phyloP scores from a whole-genome alignment of 768 basidiomycete genomes.

The Guyanaporus albipodus region DNA sequence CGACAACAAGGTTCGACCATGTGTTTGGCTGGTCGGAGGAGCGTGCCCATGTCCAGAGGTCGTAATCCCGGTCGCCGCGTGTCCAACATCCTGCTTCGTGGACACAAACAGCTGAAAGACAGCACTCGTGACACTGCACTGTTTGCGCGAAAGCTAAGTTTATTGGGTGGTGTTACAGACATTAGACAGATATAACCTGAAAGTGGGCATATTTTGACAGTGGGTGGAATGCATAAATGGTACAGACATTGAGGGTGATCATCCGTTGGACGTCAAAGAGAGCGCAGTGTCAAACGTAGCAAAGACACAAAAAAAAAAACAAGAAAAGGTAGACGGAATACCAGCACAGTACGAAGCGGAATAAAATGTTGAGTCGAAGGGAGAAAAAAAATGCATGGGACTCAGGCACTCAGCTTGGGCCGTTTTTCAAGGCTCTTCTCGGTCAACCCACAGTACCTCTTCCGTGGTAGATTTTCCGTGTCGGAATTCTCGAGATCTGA shows the following conservation, averaged over 20 bases:
- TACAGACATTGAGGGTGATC: conserved; percentile 21
- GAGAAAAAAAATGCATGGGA: conserved; percentile 2
- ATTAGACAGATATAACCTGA: conserved; percentile 28
- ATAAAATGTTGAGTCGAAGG: conserved; percentile 6
- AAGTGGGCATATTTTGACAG: conserved; percentile 22
- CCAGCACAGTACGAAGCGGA: conserved; percentile 1
- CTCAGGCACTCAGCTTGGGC: conserved; percentile 27
- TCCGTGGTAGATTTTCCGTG: conserved; percentile 22
- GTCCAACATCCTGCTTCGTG: conserved; percentile 16
- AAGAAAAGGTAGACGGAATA: background rate
- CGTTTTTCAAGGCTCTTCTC: conserved; percentile 25
- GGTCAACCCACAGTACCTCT: conserved; percentile 17
- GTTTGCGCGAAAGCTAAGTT: conserved; percentile 13
- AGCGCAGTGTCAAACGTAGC: conserved; percentile 15
- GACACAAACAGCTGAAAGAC: conserved; percentile 27
- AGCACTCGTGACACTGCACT: conserved; percentile 19
- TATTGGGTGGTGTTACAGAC: conserved; percentile 27
- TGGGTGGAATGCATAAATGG: conserved; percentile 24
- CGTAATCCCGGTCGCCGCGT: conserved; percentile 30
- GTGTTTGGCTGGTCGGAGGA: conserved; percentile 16
- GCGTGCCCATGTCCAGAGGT: conserved; percentile 13
- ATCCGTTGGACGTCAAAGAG: conserved; percentile 21
- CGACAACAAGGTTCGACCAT: conserved; percentile 43
- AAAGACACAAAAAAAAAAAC: background rate
- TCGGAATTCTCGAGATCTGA: conserved; percentile 32